phyloP scores from a whole-genome alignment of 2,329 filamentous ascomycete species.

The Bipolaris sorokiniana region DNA sequence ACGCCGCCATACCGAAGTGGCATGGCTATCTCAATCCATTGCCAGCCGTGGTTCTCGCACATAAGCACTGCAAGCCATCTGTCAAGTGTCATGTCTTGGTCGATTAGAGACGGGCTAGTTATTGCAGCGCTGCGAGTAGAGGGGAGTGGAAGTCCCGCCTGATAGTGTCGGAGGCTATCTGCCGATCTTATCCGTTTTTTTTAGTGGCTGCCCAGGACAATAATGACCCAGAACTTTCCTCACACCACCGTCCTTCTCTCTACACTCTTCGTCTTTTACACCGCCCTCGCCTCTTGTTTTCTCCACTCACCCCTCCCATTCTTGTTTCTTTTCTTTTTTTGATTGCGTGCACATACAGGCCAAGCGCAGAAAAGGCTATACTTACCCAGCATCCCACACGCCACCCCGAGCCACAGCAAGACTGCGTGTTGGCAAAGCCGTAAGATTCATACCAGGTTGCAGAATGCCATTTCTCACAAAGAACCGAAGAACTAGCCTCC shows the following conservation, averaged over 20 bases:
- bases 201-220: slow-evolving; percentile 12
- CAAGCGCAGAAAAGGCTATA: slow-evolving; percentile 24
- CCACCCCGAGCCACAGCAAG: slow-evolving; percentile 15
- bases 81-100: neutral
- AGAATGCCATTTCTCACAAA: slow-evolving; percentile 66
- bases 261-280: neutral
- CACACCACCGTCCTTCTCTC: slow-evolving; percentile 10
- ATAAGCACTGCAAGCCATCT: neutral
- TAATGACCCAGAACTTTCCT: slow-evolving; percentile 14
- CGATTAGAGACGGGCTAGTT: neutral
- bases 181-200: slow-evolving; percentile 19
- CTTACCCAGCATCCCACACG: slow-evolving; percentile 15
- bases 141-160: slow-evolving; percentile 7
- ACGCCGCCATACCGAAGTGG: slow-evolving; percentile 5
- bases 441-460: slow-evolving; percentile 60
- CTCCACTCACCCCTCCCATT: neutral
- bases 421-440: slow-evolving; percentile 44
- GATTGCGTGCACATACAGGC: slow-evolving; percentile 9
- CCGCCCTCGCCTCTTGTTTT: neutral
- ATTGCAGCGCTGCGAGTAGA: neutral
- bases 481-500: slow-evolving; percentile 58
- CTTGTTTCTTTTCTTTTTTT: slow-evolving; percentile 7
- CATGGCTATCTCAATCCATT: slow-evolving; percentile 1
- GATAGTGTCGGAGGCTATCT: slow-evolving; percentile 11
- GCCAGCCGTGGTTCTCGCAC: neutral